These are phyloP conservation scores for Pisolithus albus DNA, from an alignment of 768 basidiomycete genomes.

Conservation along the genomic window DNA sequence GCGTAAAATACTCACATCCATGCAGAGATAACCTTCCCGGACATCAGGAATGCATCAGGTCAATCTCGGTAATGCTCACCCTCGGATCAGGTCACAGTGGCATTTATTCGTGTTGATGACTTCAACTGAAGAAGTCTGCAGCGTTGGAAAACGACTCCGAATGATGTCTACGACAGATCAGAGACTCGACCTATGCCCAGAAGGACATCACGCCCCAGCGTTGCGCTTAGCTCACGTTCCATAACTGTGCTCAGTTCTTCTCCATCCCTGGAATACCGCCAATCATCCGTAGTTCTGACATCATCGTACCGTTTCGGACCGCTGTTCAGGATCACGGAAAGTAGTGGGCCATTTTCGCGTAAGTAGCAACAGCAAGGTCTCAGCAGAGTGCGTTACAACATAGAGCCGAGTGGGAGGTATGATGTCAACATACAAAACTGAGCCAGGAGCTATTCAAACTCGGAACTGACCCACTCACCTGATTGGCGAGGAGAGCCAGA, in stretches of 20 bases:
- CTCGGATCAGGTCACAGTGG: too few species aligned
- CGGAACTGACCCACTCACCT: constrained; percentile 45
- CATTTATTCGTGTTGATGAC: too few species aligned
- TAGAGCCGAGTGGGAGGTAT: too few species aligned
- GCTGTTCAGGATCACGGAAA: constrained; percentile 34
- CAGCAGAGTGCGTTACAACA: not conserved
- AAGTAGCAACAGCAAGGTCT: not conserved
- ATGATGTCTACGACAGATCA: constrained; percentile 12
- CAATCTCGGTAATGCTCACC: too few species aligned
- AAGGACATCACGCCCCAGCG: constrained; percentile 31
- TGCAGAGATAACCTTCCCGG: too few species aligned
- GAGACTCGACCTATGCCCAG: constrained; percentile 26
- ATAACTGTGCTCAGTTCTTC: constrained; percentile 54
- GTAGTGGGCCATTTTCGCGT: not conserved
- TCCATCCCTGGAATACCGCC: constrained; percentile 74
- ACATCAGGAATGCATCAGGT: too few species aligned
- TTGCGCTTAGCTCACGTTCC: constrained; percentile 56
- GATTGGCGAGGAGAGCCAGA: constrained; percentile 87
- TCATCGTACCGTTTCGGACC: constrained; percentile 94
- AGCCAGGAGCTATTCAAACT: not conserved
- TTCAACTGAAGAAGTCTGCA: not conserved
- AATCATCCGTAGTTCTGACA: constrained; percentile 43
- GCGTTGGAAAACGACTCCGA: not conserved
- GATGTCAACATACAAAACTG: constrained; percentile 1
- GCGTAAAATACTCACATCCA: too few species aligned